Base-by-base conservation (phyloP, 1,284 basidiomycete genomes). In the Filobasidium uniguttulatum region DNA sequence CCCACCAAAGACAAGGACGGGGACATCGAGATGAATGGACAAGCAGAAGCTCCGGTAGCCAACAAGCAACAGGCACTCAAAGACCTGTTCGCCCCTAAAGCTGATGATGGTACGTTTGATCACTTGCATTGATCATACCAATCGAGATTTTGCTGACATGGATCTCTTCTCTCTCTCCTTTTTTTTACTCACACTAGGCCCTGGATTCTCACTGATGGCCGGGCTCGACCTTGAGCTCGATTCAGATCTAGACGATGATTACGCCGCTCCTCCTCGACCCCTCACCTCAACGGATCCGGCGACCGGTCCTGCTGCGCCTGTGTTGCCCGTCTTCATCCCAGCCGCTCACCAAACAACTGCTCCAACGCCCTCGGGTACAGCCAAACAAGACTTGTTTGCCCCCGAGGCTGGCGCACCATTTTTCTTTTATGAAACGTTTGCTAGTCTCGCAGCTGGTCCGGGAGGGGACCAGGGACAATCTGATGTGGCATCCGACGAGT, bases 171-270 rank as follows among this genome's bases (percentile, higher is more conserved):
- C n/a, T n/a, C n/a, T n/a, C n/a, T 10, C 6, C 19, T 19, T 58
- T n/a, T 46, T 46, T 9, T 54, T 40, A 22, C 26, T n/a, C 30
- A 30, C 7, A 34, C 17, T 22, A 52, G 44, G 41, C 23, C 43
- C 46, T 30, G 57, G 61, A 6, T 67, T 67, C 59, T 66, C 64
- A 1, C 56, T 67, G 1, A 45, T 68, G 22, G 60, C 60, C 23
- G 54, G 59, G 10, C 54, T 70, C 7, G 65, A 67, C 45, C 53
- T 70, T 19, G 68, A 70, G 26, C 50, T 69, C 9, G 64, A 68
- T 55, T 65, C 67, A 34, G 61, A 62, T 8, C 50, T 65, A 10
- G 65, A 67, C 35, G 37, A 49, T 23, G 48, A 48, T n/a, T n/a
- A n/a, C 17, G 41, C 44, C 6, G 25, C 49, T 35, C 40, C 41